Percentiles rank a stretch among this genome's conserved stretches.
Evolutionary conservation across 2,329 filamentous ascomycete genomes (phyloP).

Genomic region (Thielaviopsis ethacetica): DNA sequence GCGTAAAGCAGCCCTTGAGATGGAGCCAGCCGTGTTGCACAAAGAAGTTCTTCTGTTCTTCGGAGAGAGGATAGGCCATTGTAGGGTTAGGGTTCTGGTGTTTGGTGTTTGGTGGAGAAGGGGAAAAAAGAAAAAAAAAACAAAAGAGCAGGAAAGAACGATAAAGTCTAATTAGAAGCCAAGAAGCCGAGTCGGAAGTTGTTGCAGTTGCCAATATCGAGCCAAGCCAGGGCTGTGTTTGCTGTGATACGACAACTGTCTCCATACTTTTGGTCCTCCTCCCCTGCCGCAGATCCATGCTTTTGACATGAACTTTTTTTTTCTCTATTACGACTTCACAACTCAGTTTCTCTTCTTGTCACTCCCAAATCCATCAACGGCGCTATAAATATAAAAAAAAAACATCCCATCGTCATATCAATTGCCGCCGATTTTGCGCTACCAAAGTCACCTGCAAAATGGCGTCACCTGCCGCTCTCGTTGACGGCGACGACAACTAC

Average conservation of each 20-base stretch:
- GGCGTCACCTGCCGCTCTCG: neutral
- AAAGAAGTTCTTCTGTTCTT: slow-evolving; percentile 26
- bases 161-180: neutral
- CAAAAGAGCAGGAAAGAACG: neutral
- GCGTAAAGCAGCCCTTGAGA: slow-evolving; percentile 21
- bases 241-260: neutral
- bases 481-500: slow-evolving; percentile 26
- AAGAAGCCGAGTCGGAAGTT: neutral
- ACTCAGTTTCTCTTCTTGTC: neutral
- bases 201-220: neutral
- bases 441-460: neutral
- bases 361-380: neutral
- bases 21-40: slow-evolving; percentile 23
- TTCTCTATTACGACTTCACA: neutral
- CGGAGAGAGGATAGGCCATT: slow-evolving; percentile 18
- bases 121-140: neutral
- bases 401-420: neutral
- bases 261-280: slow-evolving; percentile 2
- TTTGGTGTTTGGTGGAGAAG: neutral
- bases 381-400: neutral
- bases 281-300: neutral
- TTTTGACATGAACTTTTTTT: neutral
- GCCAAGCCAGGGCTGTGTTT: neutral
- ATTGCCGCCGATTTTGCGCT: neutral
- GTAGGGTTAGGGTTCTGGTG: neutral